A percentile compares a stretch with the other conserved stretches of the same genome.
These are phyloP conservation scores for Capsicum rhomboideum DNA, from an alignment of 257 asterid species.

Conservation along the genomic window DNA sequence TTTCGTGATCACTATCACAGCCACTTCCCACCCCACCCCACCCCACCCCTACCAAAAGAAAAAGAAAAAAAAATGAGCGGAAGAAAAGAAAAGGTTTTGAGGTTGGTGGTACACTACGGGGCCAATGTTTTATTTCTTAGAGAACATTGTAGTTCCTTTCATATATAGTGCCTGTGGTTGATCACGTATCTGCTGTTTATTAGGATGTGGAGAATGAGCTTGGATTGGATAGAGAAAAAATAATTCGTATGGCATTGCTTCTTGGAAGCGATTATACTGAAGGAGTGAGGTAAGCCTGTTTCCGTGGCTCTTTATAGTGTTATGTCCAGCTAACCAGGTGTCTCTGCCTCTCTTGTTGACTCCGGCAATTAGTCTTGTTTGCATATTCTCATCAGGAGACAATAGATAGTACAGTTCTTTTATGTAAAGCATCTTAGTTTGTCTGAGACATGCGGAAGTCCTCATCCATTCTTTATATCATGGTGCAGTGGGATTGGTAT, in stretches of 20 bases:
- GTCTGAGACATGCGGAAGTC: not conserved
- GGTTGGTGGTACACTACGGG: not conserved
- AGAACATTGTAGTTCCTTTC: not conserved
- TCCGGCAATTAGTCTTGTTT: not conserved
- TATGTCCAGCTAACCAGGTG: not conserved
- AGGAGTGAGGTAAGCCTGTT: constrained; percentile 69
- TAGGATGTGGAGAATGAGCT: constrained; percentile 90
- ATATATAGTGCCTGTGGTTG: constrained; percentile 2
- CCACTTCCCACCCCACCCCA: not conserved
- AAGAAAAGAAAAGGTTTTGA: not conserved
- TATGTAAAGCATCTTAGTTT: not conserved
- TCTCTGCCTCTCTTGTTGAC: constrained; percentile 2
- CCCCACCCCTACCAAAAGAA: too few relatives aligned
- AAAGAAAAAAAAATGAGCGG: not conserved
- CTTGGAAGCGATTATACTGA: constrained; percentile 97
- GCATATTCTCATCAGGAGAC: not conserved
- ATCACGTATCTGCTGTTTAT: constrained; percentile 10
- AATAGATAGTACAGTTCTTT: not conserved
- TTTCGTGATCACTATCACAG: not conserved
- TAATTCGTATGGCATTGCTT: constrained; percentile 77
- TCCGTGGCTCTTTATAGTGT: not conserved
- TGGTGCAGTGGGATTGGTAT: constrained; percentile 81
- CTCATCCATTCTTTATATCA: constrained; percentile 9
- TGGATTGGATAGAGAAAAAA: constrained; percentile 75
- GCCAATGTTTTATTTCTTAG: not conserved